Conservation (phyloP, 331 rosid species). For the Quercus tomentella region DNA sequence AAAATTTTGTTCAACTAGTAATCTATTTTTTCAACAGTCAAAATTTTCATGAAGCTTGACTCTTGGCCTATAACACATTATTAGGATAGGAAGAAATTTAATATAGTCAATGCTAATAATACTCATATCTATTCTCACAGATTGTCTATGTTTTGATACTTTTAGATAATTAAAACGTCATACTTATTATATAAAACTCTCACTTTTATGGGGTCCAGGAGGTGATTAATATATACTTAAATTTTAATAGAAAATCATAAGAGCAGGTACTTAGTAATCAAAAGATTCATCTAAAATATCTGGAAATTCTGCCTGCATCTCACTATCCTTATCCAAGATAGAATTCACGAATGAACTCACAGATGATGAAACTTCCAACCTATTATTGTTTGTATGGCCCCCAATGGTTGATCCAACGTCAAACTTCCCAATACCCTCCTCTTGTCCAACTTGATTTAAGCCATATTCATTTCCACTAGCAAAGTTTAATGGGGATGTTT, state of each 20-base stretch:
- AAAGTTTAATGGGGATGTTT: constrained; percentile 5
- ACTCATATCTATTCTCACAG: background rate
- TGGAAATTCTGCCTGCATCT: constrained; percentile 69
- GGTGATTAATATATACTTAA: no score
- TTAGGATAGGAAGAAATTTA: background rate
- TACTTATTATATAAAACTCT: no score
- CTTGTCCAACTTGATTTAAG: constrained; percentile 10
- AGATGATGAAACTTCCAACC: constrained; percentile 38
- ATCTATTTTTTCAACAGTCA: background rate
- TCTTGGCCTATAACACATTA: background rate
- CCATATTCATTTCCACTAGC: constrained; percentile 10
- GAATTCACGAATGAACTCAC: constrained; percentile 64
- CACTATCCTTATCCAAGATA: constrained; percentile 68
- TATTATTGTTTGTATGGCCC: constrained; percentile 7
- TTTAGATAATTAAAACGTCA: no score
- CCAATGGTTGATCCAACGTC: constrained; percentile 30
- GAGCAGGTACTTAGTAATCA: constrained; percentile 32
- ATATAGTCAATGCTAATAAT: background rate
- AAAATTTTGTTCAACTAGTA: no score
- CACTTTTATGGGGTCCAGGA: no score
- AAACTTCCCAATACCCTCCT: constrained; percentile 13
- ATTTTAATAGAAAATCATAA: background rate
- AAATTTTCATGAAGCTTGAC: background rate
- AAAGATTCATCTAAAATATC: constrained; percentile 62
- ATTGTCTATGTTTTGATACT: background rate